Evolutionary conservation across 1,139 yeast genomes (phyloP).

Genomic region (Debaryomyces sp.): DNA sequence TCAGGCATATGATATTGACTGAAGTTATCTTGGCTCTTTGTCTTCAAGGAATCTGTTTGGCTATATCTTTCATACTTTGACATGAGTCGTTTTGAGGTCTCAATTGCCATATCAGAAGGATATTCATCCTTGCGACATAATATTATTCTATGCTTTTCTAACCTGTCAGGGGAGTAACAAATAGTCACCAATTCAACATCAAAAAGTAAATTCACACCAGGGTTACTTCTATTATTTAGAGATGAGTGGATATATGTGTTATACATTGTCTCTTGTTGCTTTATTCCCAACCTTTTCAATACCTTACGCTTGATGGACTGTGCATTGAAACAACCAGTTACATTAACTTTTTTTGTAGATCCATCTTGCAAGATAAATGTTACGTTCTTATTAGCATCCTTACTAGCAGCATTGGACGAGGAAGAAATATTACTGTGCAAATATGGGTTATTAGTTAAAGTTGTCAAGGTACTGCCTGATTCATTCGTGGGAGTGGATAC

Average conservation of each 20-base stretch:
- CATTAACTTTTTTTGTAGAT: slow-evolving; percentile 68
- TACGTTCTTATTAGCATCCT: slow-evolving; percentile 49
- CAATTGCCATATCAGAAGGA: slow-evolving; percentile 68
- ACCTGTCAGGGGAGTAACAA: slow-evolving; percentile 73
- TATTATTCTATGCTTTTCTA: slow-evolving; percentile 73
- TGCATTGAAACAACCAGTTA: slow-evolving; percentile 81
- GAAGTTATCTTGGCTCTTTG: slow-evolving; percentile 18
- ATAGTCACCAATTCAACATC: slow-evolving; percentile 84
- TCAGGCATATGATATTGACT: slow-evolving; percentile 31
- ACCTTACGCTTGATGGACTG: slow-evolving; percentile 75
- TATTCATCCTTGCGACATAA: slow-evolving; percentile 64
- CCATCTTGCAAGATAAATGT: slow-evolving; percentile 81
- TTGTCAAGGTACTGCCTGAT: slow-evolving; percentile 18
- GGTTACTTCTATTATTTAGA: slow-evolving; percentile 29
- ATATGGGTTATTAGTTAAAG: slow-evolving; percentile 10
- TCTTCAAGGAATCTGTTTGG: slow-evolving; percentile 14
- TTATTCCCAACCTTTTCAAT: slow-evolving; percentile 60
- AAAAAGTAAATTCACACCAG: slow-evolving; percentile 51
- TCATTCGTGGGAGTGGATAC: slow-evolving; percentile 11
- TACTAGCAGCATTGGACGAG: slow-evolving; percentile 9
- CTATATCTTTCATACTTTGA: slow-evolving; percentile 35
- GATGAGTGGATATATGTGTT: slow-evolving; percentile 43
- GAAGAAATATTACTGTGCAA: slow-evolving; percentile 2
- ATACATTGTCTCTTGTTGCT: slow-evolving; percentile 39
- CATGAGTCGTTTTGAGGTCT: slow-evolving; percentile 54